Conservation (phyloP, 1,284 basidiomycete genomes). For the Heliocybe sulcata region DNA sequence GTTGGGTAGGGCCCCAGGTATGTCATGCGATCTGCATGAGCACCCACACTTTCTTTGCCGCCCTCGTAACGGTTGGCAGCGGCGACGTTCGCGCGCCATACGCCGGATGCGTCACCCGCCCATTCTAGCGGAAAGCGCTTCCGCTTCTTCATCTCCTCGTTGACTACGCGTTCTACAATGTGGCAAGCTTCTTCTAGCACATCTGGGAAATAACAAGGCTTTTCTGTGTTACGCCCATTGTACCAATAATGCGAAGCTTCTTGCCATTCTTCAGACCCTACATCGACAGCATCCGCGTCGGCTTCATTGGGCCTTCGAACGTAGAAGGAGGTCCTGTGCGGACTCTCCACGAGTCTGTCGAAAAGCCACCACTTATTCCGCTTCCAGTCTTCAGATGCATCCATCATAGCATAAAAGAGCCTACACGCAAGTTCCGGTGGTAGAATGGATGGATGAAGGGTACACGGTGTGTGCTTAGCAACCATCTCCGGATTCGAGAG, state of each 20-base stretch:
- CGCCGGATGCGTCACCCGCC: conserved; percentile 34
- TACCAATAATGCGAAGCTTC: conserved; percentile 73
- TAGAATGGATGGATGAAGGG: conserved; percentile 59
- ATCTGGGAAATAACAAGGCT: conserved; percentile 55
- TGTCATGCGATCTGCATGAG: conserved; percentile 29
- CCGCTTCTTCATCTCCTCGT: conserved; percentile 60
- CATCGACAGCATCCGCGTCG: conserved; percentile 20
- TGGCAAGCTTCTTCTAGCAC: conserved; percentile 76
- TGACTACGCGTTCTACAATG: conserved; percentile 73
- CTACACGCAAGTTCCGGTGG: conserved; percentile 66
- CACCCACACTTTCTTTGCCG: conserved; percentile 77
- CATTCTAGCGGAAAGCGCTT: conserved; percentile 70
- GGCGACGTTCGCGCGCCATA: conserved; percentile 87
- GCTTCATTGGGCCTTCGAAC: conserved; percentile 31
- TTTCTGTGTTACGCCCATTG: conserved; percentile 57
- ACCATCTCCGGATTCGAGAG: conserved; percentile 54
- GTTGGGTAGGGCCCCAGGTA: conserved; percentile 90
- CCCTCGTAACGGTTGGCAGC: conserved; percentile 91
- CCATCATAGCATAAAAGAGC: conserved; percentile 64
- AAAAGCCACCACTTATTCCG: conserved; percentile 82
- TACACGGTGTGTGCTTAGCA: conserved; percentile 69
- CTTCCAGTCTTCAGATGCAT: conserved; percentile 57
- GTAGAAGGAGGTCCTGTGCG: conserved; percentile 79
- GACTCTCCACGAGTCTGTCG: conserved; percentile 75
- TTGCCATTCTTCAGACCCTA: conserved; percentile 43